Evolutionary conservation across 768 basidiomycete genomes (phyloP).

Genomic region (Trametes cinnabarina): DNA sequence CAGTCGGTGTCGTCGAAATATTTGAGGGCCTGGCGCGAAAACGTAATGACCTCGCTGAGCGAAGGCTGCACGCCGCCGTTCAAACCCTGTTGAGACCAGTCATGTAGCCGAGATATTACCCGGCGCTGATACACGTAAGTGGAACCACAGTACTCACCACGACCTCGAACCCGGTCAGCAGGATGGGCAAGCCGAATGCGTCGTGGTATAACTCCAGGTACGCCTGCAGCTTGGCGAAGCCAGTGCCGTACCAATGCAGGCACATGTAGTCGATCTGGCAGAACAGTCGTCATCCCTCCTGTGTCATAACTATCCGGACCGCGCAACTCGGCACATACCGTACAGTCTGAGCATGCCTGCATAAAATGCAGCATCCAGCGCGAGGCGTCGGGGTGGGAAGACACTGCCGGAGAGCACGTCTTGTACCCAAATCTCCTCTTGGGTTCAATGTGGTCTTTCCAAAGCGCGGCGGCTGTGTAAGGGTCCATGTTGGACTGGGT

Average conservation of each 20-base stretch:
- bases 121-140: too few species aligned
- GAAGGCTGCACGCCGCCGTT: conserved; percentile 41
- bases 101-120: too few species aligned
- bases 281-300: background rate
- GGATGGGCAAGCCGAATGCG: conserved; percentile 43
- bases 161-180: conserved; percentile 71
- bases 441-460: conserved; percentile 60
- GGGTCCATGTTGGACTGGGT: conserved; percentile 62
- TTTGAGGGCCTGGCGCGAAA: conserved; percentile 25
- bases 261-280: conserved; percentile 47
- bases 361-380: conserved; percentile 66
- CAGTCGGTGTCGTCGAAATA: conserved; percentile 5
- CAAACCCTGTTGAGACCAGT: too few species aligned
- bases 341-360: conserved; percentile 40
- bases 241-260: conserved; percentile 67
- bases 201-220: conserved; percentile 48
- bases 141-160: conserved; percentile 45
- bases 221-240: conserved; percentile 37
- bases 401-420: conserved; percentile 67
- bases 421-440: conserved; percentile 53
- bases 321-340: background rate
- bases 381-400: conserved; percentile 55
- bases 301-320: background rate
- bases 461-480: conserved; percentile 47
- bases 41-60: conserved; percentile 42